Percentiles rank a stretch among this genome's conserved stretches.
phyloP scores from a whole-genome alignment of 345 rosid species.

The Physaria fendleri region DNA sequence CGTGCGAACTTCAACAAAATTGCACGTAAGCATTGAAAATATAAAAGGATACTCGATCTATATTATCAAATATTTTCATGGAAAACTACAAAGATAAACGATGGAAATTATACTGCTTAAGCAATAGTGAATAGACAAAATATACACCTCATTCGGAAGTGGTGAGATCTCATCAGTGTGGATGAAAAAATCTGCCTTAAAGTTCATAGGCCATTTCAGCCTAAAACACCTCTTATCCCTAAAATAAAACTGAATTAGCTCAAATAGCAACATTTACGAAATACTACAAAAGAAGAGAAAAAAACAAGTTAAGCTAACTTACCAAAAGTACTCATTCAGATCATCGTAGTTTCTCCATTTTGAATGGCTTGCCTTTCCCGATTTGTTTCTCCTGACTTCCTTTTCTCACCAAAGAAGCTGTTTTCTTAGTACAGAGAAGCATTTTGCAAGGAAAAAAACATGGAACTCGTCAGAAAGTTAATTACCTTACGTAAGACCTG shows the following conservation, averaged over 20 bases:
- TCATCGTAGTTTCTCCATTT: constrained; percentile 99
- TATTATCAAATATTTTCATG: background rate
- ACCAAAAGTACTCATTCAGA: constrained; percentile 97
- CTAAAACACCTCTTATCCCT: constrained; percentile 71
- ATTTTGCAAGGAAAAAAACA: background rate
- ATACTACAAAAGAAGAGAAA: constrained; percentile 9
- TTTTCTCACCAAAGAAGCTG: constrained; percentile 32
- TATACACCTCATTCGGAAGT: constrained; percentile 37
- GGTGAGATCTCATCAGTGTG: constrained; percentile 39
- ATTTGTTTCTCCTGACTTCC: constrained; percentile 81
- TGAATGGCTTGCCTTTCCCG: constrained; percentile 91
- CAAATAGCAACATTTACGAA: background rate
- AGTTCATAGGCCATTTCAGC: constrained; percentile 69
- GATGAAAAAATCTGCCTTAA: constrained; percentile 60
- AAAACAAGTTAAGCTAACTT: constrained; percentile 23
- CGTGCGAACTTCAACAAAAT: constrained; percentile 97
- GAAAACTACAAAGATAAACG: background rate
- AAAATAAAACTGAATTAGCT: constrained; percentile 5
- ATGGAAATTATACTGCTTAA: background rate
- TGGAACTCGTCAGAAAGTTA: background rate
- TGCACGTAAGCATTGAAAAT: constrained; percentile 6
- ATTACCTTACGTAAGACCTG: constrained; percentile 65
- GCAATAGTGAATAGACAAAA: background rate
- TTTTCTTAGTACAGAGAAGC: constrained; percentile 4
- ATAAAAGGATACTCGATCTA: background rate